phyloP scores from a whole-genome alignment of 805 yeast genomes.

The Yueomyces sp. region DNA sequence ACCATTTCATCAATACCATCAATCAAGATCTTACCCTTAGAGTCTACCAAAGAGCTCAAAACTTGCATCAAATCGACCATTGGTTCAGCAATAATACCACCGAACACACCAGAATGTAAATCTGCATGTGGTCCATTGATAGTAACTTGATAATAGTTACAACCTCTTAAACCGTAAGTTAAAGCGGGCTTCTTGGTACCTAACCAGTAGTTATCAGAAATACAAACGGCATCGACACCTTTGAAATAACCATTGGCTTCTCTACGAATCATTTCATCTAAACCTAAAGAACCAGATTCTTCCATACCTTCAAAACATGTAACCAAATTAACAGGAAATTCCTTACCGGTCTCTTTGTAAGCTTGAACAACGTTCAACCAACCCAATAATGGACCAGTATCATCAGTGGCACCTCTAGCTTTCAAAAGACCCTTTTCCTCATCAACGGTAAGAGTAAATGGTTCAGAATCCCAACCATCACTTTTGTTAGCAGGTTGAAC shows the following conservation, averaged over 20 bases:
- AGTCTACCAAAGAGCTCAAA: conserved; percentile 63
- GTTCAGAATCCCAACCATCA: conserved; percentile 95
- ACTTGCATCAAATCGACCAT: conserved; percentile 82
- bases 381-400: conserved; percentile 95
- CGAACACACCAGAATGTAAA: conserved; percentile 93
- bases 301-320: conserved; percentile 99
- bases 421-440: conserved; percentile 57
- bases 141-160: conserved; percentile 76
- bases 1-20: conserved; percentile 91
- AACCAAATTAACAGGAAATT: conserved; percentile 84
- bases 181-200: conserved; percentile 95
- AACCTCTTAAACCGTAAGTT: conserved; percentile 96
- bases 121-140: conserved; percentile 93
- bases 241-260: conserved; percentile 77
- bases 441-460: conserved; percentile 53
- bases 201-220: conserved; percentile 95
- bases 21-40: conserved; percentile 69
- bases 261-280: conserved; percentile 65
- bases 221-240: conserved; percentile 87
- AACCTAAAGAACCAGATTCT: conserved; percentile 89
- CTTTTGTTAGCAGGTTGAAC: conserved; percentile 90
- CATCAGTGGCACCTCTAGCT: conserved; percentile 96
- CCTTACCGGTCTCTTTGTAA: conserved; percentile 69
- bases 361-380: conserved; percentile 94
- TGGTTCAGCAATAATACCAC: conserved; percentile 96